These are phyloP conservation scores for Pleurotus djamor DNA, from an alignment of 768 basidiomycete species.

Conservation along the genomic window DNA sequence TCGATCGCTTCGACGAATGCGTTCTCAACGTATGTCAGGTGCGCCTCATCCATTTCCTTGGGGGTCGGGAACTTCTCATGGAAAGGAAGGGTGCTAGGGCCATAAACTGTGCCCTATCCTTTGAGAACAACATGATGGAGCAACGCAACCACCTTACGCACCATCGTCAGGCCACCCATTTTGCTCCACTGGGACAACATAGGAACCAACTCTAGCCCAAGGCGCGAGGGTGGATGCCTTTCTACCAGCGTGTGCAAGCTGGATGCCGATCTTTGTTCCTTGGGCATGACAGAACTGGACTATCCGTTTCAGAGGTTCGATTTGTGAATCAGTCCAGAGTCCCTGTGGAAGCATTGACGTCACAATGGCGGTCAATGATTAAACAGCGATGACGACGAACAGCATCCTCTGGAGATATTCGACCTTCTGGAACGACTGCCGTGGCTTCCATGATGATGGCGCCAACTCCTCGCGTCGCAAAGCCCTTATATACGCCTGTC, in stretches of 20 bases:
- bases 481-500: slow-evolving; percentile 32
- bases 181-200: slow-evolving; percentile 28
- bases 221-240: slow-evolving; percentile 74
- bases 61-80: slow-evolving; percentile 51
- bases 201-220: slow-evolving; percentile 39
- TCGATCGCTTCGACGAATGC: slow-evolving; percentile 56
- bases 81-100: slow-evolving; percentile 58
- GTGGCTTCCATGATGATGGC: slow-evolving; percentile 76
- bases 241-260: slow-evolving; percentile 71
- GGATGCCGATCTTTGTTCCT: slow-evolving; percentile 71
- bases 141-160: too few relatives aligned
- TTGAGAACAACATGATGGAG: not conserved
- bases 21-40: slow-evolving; percentile 55
- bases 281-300: slow-evolving; percentile 74
- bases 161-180: slow-evolving; percentile 82
- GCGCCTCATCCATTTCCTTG: slow-evolving; percentile 50
- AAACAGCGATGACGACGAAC: slow-evolving; percentile 29
- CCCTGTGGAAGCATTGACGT: slow-evolving; percentile 31
- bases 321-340: slow-evolving; percentile 77
- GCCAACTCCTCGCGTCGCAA: slow-evolving; percentile 71
- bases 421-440: slow-evolving; percentile 68
- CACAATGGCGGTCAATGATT: not conserved
- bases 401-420: slow-evolving; percentile 74
- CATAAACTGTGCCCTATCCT: slow-evolving; percentile 46
- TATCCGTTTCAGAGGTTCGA: slow-evolving; percentile 65